phyloP scores from a whole-genome alignment of 169 alveolate species.

The Eimeria necatrix region DNA sequence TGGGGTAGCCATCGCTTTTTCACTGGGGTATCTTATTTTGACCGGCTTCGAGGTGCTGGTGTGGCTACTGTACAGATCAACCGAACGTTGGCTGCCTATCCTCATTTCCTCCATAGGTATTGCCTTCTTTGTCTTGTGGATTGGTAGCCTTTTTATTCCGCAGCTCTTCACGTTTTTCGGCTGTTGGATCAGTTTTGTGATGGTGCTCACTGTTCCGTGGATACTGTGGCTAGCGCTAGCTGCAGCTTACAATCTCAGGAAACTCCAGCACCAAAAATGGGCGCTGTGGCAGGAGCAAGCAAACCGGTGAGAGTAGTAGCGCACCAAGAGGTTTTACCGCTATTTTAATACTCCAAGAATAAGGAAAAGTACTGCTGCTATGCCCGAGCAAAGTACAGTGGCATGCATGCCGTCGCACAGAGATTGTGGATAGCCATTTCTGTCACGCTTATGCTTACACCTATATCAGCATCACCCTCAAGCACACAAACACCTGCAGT shows the following conservation, averaged over 20 bases:
- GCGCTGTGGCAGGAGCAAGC: conserved; percentile 79
- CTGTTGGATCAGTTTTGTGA: conserved; percentile 80
- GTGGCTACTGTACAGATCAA: conserved; percentile 72
- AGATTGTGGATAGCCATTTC: no score
- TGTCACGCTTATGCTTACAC: no score
- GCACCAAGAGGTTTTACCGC: no score
- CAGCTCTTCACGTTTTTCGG: conserved; percentile 77
- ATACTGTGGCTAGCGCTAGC: conserved; percentile 79
- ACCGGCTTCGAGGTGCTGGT: conserved; percentile 78
- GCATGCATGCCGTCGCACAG: no score
- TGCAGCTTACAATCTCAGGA: conserved; percentile 78
- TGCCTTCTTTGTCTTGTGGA: conserved; percentile 60
- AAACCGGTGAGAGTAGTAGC: conserved; percentile 54
- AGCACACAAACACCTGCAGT: no score
- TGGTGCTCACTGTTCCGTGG: conserved; percentile 79
- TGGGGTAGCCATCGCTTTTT: conserved; percentile 76
- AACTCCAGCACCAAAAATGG: conserved; percentile 80
- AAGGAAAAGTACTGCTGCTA: no score
- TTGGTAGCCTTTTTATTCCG: conserved; percentile 77
- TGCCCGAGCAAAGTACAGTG: no score
- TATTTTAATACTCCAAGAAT: no score
- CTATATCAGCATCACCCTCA: no score
- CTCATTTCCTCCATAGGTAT: conserved; percentile 56
- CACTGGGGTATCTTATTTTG: conserved; percentile 74
- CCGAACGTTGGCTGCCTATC: conserved; percentile 64